phyloP scores from a whole-genome alignment of 371 early-diverging fungal genomes.

The Lichtheimia ornata region DNA sequence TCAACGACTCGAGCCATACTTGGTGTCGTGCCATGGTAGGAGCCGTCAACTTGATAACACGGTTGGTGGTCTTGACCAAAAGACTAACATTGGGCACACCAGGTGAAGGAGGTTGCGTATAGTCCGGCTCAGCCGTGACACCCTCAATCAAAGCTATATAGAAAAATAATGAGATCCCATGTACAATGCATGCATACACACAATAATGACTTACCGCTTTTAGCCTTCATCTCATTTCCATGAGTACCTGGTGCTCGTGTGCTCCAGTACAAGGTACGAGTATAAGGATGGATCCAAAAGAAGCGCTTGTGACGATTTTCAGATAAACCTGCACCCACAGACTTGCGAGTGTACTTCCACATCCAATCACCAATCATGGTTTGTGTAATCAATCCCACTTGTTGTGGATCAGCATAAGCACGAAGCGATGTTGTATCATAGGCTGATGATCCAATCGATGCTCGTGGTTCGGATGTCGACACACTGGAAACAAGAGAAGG shows the following conservation, averaged over 20 bases:
- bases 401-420: slow-evolving; percentile 37
- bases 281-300: slow-evolving; percentile 81
- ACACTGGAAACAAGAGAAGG: slow-evolving; percentile 14
- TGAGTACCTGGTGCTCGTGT: slow-evolving; percentile 58
- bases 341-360: slow-evolving; percentile 66
- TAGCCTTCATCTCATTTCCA: slow-evolving; percentile 39
- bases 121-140: slow-evolving; percentile 45
- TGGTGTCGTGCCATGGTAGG: slow-evolving; percentile 62
- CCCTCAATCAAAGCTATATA: slow-evolving; percentile 49
- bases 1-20: slow-evolving; percentile 46
- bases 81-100: slow-evolving; percentile 56
- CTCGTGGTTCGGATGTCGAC: slow-evolving; percentile 13
- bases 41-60: slow-evolving; percentile 69
- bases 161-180: not conserved
- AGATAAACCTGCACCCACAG: slow-evolving; percentile 46
- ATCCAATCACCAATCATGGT: slow-evolving; percentile 77
- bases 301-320: slow-evolving; percentile 68
- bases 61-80: slow-evolving; percentile 56
- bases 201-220: slow-evolving; percentile 35
- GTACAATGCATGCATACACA: not conserved
- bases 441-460: slow-evolving; percentile 10
- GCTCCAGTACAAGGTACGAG: slow-evolving; percentile 75
- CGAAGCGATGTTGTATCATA: slow-evolving; percentile 11
- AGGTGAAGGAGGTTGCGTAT: slow-evolving; percentile 29
- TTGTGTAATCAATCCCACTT: slow-evolving; percentile 68